A percentile compares a stretch with the other conserved stretches of the same genome.
phyloP scores from a whole-genome alignment of 495 filamentous ascomycete species.

The Annulohypoxylon moriforme region DNA sequence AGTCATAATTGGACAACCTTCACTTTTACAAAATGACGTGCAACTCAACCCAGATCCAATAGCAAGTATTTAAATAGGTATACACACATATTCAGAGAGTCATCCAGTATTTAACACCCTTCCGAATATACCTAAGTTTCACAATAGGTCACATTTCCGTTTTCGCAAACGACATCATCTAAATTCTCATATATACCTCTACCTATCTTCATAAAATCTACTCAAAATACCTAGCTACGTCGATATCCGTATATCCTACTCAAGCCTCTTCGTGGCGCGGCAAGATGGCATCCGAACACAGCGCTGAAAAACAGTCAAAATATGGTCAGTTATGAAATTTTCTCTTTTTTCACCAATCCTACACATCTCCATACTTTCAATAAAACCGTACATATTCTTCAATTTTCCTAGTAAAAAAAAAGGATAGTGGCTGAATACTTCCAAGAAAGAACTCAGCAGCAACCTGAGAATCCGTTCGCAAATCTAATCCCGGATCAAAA shows the following conservation, averaged over 20 bases:
- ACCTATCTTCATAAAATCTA: neutral
- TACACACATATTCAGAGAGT: neutral
- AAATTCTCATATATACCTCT: neutral
- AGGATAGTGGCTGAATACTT: conserved; percentile 65
- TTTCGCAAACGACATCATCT: neutral
- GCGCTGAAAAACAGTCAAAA: conserved; percentile 34
- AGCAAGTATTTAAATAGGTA: neutral
- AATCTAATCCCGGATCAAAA: conserved; percentile 86
- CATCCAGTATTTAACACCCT: neutral
- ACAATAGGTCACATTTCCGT: conserved; percentile 1
- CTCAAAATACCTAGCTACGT: neutral
- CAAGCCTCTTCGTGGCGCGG: neutral
- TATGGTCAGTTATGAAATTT: conserved; percentile 54
- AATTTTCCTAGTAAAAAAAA: neutral
- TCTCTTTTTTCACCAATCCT: neutral
- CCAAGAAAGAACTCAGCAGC: conserved; percentile 68
- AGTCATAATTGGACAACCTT: conserved; percentile 28
- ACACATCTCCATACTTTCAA: neutral
- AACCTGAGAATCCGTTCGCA: conserved; percentile 94
- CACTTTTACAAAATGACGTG: conserved; percentile 16
- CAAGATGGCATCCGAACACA: conserved; percentile 38
- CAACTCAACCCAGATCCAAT: conserved; percentile 18
- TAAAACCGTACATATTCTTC: neutral
- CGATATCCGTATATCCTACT: conserved; percentile 1
- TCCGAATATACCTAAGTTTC: neutral